A percentile compares a stretch with the other conserved stretches of the same genome.
Conservation (phyloP, 768 basidiomycete species). For the Boletus pseudo-olivaceus region DNA sequence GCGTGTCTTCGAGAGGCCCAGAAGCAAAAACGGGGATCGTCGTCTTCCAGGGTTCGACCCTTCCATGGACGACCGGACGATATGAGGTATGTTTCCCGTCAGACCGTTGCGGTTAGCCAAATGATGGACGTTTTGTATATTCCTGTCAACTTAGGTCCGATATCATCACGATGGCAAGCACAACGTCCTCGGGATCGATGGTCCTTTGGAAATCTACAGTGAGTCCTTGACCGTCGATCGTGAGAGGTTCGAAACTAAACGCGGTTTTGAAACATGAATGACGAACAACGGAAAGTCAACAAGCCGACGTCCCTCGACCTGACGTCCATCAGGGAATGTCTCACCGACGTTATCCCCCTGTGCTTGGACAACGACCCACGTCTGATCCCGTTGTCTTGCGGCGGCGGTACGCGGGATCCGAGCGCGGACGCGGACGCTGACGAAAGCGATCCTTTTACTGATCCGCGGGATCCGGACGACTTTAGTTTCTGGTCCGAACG, state of each 20-base stretch:
- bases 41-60: conserved; percentile 69
- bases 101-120: not conserved
- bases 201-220: conserved; percentile 90
- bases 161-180: conserved; percentile 98
- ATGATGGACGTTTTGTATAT: not conserved
- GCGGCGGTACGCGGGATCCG: conserved; percentile 36
- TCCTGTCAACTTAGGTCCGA: conserved; percentile 49
- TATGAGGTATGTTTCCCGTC: conserved; percentile 60
- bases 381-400: conserved; percentile 71
- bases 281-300: too few species aligned
- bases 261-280: too few species aligned
- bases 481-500: conserved; percentile 90
- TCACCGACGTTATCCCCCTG: conserved; percentile 76
- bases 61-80: conserved; percentile 82
- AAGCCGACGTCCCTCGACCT: conserved; percentile 64
- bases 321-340: conserved; percentile 55
- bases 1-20: conserved; percentile 32
- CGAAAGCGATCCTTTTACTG: conserved; percentile 19
- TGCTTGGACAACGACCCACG: conserved; percentile 86
- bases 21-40: conserved; percentile 60
- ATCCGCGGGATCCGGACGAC: conserved; percentile 77
- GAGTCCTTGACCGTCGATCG: conserved; percentile 27
- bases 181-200: conserved; percentile 86
- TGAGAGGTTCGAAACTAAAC: too few species aligned
- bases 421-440: conserved; percentile 1